Evolutionary conservation across 2,329 filamentous ascomycete species (phyloP).

Genomic region (Epichloe typhina): DNA sequence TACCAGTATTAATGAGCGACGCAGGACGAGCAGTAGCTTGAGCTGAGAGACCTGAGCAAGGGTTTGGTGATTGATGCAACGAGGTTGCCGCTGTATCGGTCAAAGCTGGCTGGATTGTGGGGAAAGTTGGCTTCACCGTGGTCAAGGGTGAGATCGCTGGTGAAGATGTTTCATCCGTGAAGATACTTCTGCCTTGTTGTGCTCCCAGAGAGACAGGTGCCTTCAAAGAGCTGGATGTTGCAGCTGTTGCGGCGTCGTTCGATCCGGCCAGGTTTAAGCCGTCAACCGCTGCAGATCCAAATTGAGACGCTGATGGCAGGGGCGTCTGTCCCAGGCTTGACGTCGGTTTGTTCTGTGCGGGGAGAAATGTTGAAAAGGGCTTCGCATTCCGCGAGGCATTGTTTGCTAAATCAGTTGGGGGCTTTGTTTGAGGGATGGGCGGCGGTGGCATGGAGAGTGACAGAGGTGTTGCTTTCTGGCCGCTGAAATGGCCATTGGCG

Average conservation of each 20-base stretch:
- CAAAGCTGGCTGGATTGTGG: neutral
- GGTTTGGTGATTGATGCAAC: neutral
- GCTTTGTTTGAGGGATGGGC: constrained; percentile 5
- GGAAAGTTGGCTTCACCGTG: neutral
- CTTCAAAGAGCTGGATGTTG: neutral
- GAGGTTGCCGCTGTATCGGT: neutral
- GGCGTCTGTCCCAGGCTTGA: neutral
- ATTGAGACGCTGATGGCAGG: neutral
- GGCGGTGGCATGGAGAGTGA: constrained; percentile 5
- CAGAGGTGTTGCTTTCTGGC: constrained; percentile 1
- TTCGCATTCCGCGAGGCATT: neutral
- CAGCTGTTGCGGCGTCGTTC: neutral
- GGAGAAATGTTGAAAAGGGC: neutral
- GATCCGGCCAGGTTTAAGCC: neutral
- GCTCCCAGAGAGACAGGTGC: neutral
- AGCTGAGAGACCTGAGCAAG: neutral
- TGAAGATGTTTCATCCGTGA: neutral
- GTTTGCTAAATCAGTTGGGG: neutral
- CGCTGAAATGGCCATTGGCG: neutral
- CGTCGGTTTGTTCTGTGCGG: neutral
- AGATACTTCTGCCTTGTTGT: neutral
- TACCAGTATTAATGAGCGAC: neutral
- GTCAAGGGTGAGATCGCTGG: neutral
- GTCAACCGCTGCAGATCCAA: neutral
- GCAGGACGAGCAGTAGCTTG: neutral